Conservation (phyloP, 306 rosid genomes). For the Macrotyloma uniflorum region DNA sequence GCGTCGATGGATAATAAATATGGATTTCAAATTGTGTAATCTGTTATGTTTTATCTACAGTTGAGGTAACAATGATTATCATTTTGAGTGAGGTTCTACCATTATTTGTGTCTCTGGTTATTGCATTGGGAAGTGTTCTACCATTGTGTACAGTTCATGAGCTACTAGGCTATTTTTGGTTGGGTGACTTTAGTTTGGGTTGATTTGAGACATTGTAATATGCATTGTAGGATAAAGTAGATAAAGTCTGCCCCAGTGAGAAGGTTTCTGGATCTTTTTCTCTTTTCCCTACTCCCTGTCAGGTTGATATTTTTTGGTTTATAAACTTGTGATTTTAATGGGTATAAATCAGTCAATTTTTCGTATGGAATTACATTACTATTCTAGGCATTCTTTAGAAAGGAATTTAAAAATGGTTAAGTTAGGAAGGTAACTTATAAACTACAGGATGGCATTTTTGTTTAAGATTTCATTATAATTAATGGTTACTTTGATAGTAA, state of each 20-base stretch:
- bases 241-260: background rate
- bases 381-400: constrained; percentile 6
- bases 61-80: background rate
- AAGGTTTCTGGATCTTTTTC: constrained; percentile 27
- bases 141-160: constrained; percentile 5
- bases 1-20: constrained; percentile 9
- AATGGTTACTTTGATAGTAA: constrained; percentile 22
- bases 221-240: constrained; percentile 14
- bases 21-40: constrained; percentile 27
- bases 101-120: constrained; percentile 22
- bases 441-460: background rate
- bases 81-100: constrained; percentile 17
- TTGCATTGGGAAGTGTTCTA: background rate
- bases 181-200: too few species aligned
- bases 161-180: background rate
- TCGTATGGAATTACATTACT: background rate
- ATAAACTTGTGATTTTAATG: background rate
- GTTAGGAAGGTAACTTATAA: constrained; percentile 22
- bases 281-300: background rate
- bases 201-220: constrained; percentile 4
- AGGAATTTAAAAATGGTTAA: background rate
- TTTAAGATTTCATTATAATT: background rate
- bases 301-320: background rate
- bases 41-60: background rate
- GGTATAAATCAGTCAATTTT: background rate